A percentile compares a stretch with the other conserved stretches of the same genome.
Evolutionary conservation across 257 asterid species (phyloP).

Genomic region (Prunella vulgaris): DNA sequence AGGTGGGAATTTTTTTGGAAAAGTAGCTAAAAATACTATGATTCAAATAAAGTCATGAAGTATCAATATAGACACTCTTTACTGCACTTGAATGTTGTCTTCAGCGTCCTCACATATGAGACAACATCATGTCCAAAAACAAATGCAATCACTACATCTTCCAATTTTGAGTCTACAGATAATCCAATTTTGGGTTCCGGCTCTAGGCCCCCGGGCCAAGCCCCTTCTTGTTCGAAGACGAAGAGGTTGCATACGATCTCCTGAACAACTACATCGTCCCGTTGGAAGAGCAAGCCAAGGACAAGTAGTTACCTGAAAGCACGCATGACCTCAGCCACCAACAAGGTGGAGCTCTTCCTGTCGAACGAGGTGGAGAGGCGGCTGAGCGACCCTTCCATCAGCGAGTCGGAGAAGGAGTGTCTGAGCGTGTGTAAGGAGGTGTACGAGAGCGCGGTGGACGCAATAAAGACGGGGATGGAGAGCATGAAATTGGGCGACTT

Average conservation of each 20-base stretch:
- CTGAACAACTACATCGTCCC: neutral
- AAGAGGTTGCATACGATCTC: neutral
- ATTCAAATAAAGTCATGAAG: too few species aligned
- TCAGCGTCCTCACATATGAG: too few species aligned
- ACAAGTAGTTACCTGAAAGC: slow-evolving; percentile 12
- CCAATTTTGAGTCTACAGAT: too few species aligned
- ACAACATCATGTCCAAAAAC: too few species aligned
- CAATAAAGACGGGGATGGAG: slow-evolving; percentile 31
- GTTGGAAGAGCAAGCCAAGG: slow-evolving; percentile 5
- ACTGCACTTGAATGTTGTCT: too few species aligned
- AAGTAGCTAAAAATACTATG: too few species aligned
- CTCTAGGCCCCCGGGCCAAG: neutral
- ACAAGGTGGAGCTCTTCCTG: slow-evolving; percentile 23
- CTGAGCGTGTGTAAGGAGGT: slow-evolving; percentile 24
- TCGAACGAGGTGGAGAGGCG: slow-evolving; percentile 20
- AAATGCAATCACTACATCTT: too few species aligned
- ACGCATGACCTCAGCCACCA: slow-evolving; percentile 21
- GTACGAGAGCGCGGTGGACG: slow-evolving; percentile 26
- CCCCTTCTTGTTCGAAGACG: neutral
- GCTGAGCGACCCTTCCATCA: slow-evolving; percentile 8
- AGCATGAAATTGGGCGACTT: slow-evolving; percentile 25
- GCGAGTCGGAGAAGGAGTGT: slow-evolving; percentile 16
- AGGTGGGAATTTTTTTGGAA: too few species aligned
- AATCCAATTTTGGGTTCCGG: too few species aligned
- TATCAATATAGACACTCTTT: too few species aligned